Evolutionary conservation across 257 asterid genomes (phyloP).

Genomic region (Nicotiana benthamiana): DNA sequence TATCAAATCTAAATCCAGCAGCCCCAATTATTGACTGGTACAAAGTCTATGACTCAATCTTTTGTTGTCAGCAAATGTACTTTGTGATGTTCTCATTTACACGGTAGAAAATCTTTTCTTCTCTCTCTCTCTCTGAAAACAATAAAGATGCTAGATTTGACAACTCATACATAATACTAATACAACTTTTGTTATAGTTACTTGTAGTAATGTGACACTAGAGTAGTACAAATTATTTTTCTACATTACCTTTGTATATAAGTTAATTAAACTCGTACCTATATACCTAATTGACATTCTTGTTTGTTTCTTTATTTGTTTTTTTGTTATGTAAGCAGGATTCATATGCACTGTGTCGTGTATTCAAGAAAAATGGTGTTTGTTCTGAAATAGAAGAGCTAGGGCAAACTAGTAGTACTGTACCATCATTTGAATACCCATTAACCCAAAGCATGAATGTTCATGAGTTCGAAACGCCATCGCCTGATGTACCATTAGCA

Average conservation of each 20-base stretch:
- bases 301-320: background rate
- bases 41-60: slow-evolving; percentile 16
- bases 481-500: slow-evolving; percentile 66
- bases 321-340: slow-evolving; percentile 36
- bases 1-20: slow-evolving; percentile 29
- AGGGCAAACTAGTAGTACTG: slow-evolving; percentile 51
- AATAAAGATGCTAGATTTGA: slow-evolving; percentile 6
- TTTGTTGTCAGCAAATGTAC: slow-evolving; percentile 25
- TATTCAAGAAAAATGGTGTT: slow-evolving; percentile 87
- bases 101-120: too few relatives aligned
- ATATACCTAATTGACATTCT: background rate
- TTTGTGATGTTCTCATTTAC: background rate
- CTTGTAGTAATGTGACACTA: background rate
- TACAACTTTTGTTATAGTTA: background rate
- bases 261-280: background rate
- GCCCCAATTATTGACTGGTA: slow-evolving; percentile 60
- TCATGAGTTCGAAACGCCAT: slow-evolving; percentile 48
- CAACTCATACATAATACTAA: background rate
- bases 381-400: slow-evolving; percentile 75
- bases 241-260: background rate
- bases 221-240: too few relatives aligned
- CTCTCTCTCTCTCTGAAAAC: slow-evolving; percentile 4
- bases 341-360: slow-evolving; percentile 86
- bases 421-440: slow-evolving; percentile 46
- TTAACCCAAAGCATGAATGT: slow-evolving; percentile 14